A percentile compares a stretch with the other conserved stretches of the same genome.
Evolutionary conservation across 192 early-diverging fungal genomes (phyloP).

Genomic region (Rhizophagus prolifer): DNA sequence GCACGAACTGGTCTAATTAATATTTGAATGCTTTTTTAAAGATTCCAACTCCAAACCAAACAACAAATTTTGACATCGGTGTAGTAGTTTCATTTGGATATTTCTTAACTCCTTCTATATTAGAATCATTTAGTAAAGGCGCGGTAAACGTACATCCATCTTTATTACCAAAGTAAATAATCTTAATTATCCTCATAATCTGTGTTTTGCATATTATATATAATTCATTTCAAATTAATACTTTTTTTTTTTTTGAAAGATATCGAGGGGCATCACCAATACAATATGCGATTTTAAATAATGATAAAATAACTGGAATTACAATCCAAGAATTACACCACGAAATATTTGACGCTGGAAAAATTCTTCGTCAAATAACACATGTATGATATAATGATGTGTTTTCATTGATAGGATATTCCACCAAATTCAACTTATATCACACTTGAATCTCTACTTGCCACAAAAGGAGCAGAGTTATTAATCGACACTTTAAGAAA

Average conservation of each 20-base stretch:
- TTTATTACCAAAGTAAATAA: constrained; percentile 74
- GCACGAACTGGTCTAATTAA: not conserved
- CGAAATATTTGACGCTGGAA: constrained; percentile 80
- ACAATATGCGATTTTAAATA: constrained; percentile 79
- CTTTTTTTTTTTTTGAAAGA: too few relatives aligned
- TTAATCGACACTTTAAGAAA: constrained; percentile 62
- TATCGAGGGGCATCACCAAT: constrained; percentile 92
- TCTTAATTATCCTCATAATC: too few relatives aligned
- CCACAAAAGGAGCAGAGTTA: constrained; percentile 55
- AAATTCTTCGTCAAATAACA: constrained; percentile 68
- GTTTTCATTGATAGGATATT: constrained; percentile 38
- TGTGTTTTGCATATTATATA: too few relatives aligned
- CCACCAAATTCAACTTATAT: constrained; percentile 38
- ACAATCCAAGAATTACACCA: constrained; percentile 85
- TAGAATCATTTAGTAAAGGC: constrained; percentile 62
- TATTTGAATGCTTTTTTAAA: not conserved
- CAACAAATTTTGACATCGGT: constrained; percentile 73
- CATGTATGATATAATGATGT: constrained; percentile 44
- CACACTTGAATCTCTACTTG: constrained; percentile 45
- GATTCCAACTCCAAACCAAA: constrained; percentile 6
- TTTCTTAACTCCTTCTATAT: constrained; percentile 76
- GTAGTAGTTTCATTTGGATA: constrained; percentile 94
- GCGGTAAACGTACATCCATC: constrained; percentile 95
- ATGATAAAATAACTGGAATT: constrained; percentile 72
- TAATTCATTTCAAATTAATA: too few relatives aligned